Conservation (phyloP, 2,329 filamentous ascomycete genomes). For the Thelonectria blattea region DNA sequence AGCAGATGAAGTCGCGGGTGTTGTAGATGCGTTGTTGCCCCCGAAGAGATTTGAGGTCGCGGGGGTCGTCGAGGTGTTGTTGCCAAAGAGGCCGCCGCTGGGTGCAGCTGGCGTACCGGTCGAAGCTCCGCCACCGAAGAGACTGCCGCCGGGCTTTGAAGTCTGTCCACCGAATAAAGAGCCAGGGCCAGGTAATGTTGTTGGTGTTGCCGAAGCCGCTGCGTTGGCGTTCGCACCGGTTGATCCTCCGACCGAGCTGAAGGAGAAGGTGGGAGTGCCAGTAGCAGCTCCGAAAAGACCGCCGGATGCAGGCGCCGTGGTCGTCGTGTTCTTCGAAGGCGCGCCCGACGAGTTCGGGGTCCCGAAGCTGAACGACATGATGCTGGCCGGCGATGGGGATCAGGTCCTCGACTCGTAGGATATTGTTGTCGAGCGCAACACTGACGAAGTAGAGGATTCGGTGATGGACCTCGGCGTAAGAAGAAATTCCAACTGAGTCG, state of each 20-base stretch:
- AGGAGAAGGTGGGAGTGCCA: conserved; percentile 49
- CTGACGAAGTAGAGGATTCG: conserved; percentile 9
- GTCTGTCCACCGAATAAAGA: conserved; percentile 44
- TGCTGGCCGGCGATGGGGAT: conserved; percentile 28
- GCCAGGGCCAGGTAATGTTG: conserved; percentile 38
- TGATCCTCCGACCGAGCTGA: conserved; percentile 43
- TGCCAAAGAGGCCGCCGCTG: conserved; percentile 33
- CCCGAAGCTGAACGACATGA: conserved; percentile 51
- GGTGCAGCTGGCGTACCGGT: conserved; percentile 28
- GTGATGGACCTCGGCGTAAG: conserved; percentile 10
- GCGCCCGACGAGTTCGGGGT: conserved; percentile 43
- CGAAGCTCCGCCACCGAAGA: conserved; percentile 37
- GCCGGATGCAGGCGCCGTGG: conserved; percentile 48
- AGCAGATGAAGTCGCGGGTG: conserved; percentile 34
- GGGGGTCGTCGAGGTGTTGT: conserved; percentile 33
- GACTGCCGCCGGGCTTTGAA: conserved; percentile 38
- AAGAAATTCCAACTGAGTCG: conserved; percentile 7
- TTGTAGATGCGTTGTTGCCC: conserved; percentile 33
- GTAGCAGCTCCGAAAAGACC: conserved; percentile 48
- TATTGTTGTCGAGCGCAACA: conserved; percentile 24
- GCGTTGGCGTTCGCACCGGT: conserved; percentile 33
- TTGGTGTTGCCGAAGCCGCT: conserved; percentile 31
- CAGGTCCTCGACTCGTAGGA: conserved; percentile 27
- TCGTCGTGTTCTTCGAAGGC: conserved; percentile 41
- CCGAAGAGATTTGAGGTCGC: conserved; percentile 37